phyloP scores from a whole-genome alignment of 805 yeast genomes.

The Ogataea nitratoaversa region DNA sequence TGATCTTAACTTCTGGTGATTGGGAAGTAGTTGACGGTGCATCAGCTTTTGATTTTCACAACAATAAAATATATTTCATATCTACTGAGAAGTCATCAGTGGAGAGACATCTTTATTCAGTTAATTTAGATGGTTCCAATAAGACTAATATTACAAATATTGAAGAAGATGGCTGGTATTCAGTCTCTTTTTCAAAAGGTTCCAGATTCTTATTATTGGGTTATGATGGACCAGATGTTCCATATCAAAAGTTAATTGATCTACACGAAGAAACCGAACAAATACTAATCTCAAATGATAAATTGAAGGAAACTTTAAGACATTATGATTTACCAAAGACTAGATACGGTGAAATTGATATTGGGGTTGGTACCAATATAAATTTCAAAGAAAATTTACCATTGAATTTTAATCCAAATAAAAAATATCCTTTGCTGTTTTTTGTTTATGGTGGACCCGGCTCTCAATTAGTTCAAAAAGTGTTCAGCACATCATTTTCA shows the following conservation, averaged over 20 bases:
- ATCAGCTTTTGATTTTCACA: slow-evolving; percentile 51
- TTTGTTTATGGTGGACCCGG: slow-evolving; percentile 96
- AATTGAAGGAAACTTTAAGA: slow-evolving; percentile 35
- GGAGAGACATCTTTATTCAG: slow-evolving; percentile 79
- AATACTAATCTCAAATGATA: slow-evolving; percentile 44
- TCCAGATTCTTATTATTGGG: slow-evolving; percentile 64
- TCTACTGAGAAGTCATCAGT: slow-evolving; percentile 75
- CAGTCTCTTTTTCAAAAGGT: slow-evolving; percentile 76
- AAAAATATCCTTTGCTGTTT: slow-evolving; percentile 80
- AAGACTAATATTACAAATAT: slow-evolving; percentile 46
- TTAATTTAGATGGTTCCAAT: slow-evolving; percentile 47
- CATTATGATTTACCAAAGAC: slow-evolving; percentile 56
- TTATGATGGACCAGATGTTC: slow-evolving; percentile 77
- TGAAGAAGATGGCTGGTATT: slow-evolving; percentile 57
- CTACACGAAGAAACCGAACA: slow-evolving; percentile 37
- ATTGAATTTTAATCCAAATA: slow-evolving; percentile 52
- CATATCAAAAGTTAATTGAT: slow-evolving; percentile 70
- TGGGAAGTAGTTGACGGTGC: slow-evolving; percentile 91
- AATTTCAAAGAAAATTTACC: slow-evolving; percentile 80
- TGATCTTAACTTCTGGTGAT: slow-evolving; percentile 63
- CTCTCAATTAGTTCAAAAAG: slow-evolving; percentile 72
- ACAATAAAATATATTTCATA: slow-evolving; percentile 55
- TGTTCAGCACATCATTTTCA: slow-evolving; percentile 61
- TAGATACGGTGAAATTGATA: slow-evolving; percentile 46
- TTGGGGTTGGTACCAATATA: slow-evolving; percentile 34